phyloP scores from a whole-genome alignment of 768 basidiomycete species.

The Rhizopogon vinicolor region DNA sequence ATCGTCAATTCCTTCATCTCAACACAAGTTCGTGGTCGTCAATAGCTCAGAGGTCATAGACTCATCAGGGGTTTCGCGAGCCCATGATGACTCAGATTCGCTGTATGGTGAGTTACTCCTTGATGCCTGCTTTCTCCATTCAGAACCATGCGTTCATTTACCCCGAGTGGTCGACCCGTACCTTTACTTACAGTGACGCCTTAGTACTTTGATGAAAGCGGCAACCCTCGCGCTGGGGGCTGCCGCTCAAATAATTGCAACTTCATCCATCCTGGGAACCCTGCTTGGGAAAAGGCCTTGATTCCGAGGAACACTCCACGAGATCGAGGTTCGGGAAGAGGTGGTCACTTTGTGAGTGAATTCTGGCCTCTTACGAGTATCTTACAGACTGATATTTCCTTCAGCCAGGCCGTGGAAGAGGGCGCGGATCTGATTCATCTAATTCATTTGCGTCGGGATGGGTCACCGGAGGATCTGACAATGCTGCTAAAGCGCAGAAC shows the following conservation, averaged over 20 bases:
- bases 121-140: background rate
- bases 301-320: conserved; percentile 5
- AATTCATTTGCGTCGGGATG: background rate
- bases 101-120: background rate
- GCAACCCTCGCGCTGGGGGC: conserved; percentile 21
- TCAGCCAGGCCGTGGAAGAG: conserved; percentile 7
- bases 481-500: background rate
- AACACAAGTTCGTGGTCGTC: background rate
- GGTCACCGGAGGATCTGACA: conserved; percentile 1
- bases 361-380: background rate
- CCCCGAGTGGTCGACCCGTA: background rate
- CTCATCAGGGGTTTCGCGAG: background rate
- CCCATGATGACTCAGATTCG: background rate
- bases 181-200: background rate
- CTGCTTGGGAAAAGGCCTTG: conserved; percentile 18
- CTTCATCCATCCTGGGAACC: conserved; percentile 27
- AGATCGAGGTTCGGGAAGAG: conserved; percentile 8
- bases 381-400: background rate
- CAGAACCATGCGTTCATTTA: background rate
- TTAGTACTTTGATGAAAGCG: conserved; percentile 27
- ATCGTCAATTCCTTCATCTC: background rate
- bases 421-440: conserved; percentile 1
- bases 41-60: background rate
- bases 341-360: conserved; percentile 14
- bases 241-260: conserved; percentile 21